Evolutionary conservation across 805 yeast genomes (phyloP).

Genomic region (Aciculoconidium aculeatum): DNA sequence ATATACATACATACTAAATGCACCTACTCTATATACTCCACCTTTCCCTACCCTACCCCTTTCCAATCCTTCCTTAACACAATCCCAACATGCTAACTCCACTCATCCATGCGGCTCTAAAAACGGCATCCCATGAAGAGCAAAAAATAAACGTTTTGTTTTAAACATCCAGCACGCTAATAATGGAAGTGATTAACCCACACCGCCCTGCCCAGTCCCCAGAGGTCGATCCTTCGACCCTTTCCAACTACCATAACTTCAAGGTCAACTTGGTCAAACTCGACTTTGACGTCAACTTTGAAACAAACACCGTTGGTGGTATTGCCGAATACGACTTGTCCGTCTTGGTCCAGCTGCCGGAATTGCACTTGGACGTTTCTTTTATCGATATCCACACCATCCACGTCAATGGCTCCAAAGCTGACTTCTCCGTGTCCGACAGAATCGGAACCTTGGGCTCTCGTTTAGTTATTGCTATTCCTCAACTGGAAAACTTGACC

Average conservation of each 20-base stretch:
- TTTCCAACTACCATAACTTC: conserved; percentile 30
- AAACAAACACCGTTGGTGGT: conserved; percentile 17
- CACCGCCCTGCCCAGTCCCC: conserved; percentile 38
- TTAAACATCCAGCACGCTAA: background rate
- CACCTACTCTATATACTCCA: too few relatives aligned
- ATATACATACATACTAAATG: too few relatives aligned
- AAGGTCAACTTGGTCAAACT: conserved; percentile 15
- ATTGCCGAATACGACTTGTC: conserved; percentile 16
- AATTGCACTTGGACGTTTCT: conserved; percentile 23
- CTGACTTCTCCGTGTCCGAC: conserved; percentile 9
- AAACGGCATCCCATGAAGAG: too few relatives aligned
- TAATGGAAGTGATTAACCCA: conserved; percentile 9
- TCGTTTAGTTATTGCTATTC: conserved; percentile 15
- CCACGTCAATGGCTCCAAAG: conserved; percentile 14
- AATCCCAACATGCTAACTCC: too few relatives aligned
- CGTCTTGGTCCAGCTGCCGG: conserved; percentile 2
- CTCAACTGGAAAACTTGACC: background rate
- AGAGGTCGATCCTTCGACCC: conserved; percentile 70
- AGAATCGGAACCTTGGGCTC: conserved; percentile 21
- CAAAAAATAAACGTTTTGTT: background rate
- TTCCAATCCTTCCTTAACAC: too few relatives aligned
- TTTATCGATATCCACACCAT: conserved; percentile 15
- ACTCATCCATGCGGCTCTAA: too few relatives aligned
- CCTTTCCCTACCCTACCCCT: too few relatives aligned
- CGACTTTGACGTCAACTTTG: conserved; percentile 20